These are phyloP conservation scores for Angophora floribunda DNA, from an alignment of 345 rosid genomes.

Conservation along the genomic window DNA sequence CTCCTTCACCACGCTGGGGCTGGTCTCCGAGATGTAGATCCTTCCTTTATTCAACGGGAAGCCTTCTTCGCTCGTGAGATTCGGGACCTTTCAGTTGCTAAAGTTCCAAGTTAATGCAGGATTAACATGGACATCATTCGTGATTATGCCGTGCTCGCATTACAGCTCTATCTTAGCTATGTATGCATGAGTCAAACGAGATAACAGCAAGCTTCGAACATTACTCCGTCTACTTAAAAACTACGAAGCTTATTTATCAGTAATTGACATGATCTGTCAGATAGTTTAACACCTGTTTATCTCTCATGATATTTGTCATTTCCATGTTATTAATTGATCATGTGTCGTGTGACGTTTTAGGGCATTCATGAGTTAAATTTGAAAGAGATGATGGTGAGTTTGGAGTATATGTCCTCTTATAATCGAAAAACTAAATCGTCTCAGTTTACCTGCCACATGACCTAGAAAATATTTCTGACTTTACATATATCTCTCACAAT, in stretches of 20 bases:
- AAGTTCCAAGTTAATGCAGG: background rate
- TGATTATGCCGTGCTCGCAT: background rate
- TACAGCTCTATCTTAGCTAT: background rate
- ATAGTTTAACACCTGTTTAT: background rate
- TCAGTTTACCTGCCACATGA: background rate
- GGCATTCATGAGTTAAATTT: background rate
- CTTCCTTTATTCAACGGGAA: conserved; percentile 9
- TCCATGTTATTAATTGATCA: background rate
- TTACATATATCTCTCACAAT: background rate
- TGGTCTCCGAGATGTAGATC: conserved; percentile 7
- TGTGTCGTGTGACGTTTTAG: background rate
- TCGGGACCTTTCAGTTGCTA: conserved; percentile 2
- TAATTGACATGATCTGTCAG: background rate
- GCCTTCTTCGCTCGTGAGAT: conserved; percentile 1
- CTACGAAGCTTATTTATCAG: background rate
- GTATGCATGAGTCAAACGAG: background rate
- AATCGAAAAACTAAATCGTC: background rate
- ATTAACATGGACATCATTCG: background rate
- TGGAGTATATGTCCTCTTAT: background rate
- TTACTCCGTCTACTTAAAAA: background rate
- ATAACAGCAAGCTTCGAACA: background rate
- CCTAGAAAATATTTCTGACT: background rate
- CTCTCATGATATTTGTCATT: background rate
- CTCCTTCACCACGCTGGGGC: conserved; percentile 5
- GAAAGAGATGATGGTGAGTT: background rate